Evolutionary conservation across 192 early-diverging fungal genomes (phyloP), one percentile per base, ranked within the genome.

Genomic region (Backusella morwellensis): DNA sequence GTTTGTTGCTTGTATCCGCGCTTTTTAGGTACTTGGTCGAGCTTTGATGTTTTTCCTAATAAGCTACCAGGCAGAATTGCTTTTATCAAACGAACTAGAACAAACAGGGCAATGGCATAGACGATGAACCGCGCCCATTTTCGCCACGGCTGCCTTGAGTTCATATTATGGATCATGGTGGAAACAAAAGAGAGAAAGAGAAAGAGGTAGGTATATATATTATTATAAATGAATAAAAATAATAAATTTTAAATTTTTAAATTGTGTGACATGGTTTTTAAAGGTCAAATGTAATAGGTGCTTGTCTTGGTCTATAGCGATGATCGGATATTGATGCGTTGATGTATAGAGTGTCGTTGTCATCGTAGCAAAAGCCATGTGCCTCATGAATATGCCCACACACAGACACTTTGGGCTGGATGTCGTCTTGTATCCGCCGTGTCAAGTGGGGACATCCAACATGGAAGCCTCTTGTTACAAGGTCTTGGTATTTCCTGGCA

Each of bases 341-440:
- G 32, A 80, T 68, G 52, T 47, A 83, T 6, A 83, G 26, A 19
- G 29, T 73, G 8, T 35, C 34, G 5, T 78, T 35, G 6, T 76
- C 74, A 19, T 66, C 19, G 41, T 52, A 41, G 0, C 36, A 44
- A 40, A 56, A 72, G 4, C 82, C 82, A 54, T 80, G 35, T 6
- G 75, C 68, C 36, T 83, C 82, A 35, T 83, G 82, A 56, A 83
- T 83, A 73, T 83, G 82, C 14, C 82, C 82, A 75, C 77, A 83
- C 5, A 83, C 59, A 36, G 44, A 72, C 14, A 73, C 82, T 36
- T 72, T 67, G 1, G 82, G 82, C 23, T 59, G 44, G 23, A 83
- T 72, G 2, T 21, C 35, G 0, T 59, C 17, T n/a, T 74, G 42
- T 21, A 83, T 77, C 15, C 66, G 68, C 4, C 68, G 29, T 34